Conservation (phyloP, 1,284 basidiomycete genomes). For the Cutaneotrichosporon mucoides region DNA sequence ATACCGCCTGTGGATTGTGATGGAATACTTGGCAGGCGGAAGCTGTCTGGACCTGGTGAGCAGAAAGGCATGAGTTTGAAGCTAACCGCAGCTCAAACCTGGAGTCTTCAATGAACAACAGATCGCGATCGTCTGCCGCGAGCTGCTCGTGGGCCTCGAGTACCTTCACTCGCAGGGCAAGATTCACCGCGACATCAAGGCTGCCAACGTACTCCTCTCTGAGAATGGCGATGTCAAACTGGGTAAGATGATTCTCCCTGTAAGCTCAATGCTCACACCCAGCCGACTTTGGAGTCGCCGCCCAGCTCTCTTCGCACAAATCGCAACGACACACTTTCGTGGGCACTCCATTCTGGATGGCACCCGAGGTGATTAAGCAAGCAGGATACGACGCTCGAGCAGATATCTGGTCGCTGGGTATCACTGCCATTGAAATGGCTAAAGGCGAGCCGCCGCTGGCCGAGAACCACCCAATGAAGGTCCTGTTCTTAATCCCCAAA, state of each 20-base stretch:
- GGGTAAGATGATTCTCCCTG: conserved; percentile 28
- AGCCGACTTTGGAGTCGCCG: conserved; percentile 96
- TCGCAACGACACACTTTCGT: conserved; percentile 92
- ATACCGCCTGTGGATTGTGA: conserved; percentile 98
- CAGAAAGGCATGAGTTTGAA: conserved; percentile 11
- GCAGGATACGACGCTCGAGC: conserved; percentile 95
- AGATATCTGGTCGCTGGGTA: conserved; percentile 94
- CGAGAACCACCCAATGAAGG: conserved; percentile 82
- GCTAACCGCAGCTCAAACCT: conserved; percentile 62
- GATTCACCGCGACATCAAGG: conserved; percentile 98
- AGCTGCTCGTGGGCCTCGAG: conserved; percentile 84
- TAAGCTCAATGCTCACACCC: not conserved
- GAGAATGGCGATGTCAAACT: conserved; percentile 90
- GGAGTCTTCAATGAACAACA: conserved; percentile 86
- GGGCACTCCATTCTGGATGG: conserved; percentile 99
- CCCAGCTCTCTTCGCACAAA: conserved; percentile 77
- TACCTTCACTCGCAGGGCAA: conserved; percentile 92
- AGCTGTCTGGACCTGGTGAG: conserved; percentile 81
- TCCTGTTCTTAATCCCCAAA: conserved; percentile 85
- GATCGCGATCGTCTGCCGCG: conserved; percentile 89
- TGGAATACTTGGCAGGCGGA: conserved; percentile 99
- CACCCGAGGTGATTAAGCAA: conserved; percentile 95
- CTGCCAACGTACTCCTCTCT: conserved; percentile 89
- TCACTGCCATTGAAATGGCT: conserved; percentile 93
- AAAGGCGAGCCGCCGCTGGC: conserved; percentile 90